Evolutionary conservation across 2,329 filamentous ascomycete species (phyloP).

Genomic region (Xylaria sp.): DNA sequence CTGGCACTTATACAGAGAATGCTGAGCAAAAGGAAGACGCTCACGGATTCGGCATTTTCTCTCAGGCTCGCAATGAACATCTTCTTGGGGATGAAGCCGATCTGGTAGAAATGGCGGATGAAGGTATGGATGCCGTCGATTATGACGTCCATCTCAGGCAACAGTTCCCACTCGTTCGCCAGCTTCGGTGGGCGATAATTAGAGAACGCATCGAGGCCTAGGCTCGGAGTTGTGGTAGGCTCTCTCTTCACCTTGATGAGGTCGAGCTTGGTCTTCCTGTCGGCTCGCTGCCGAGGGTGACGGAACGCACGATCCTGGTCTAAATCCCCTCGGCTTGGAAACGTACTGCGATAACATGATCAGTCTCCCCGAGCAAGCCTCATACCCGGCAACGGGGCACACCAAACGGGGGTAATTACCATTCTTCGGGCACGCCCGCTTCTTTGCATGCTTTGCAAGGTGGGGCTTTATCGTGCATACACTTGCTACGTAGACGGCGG

Average conservation of each 20-base stretch:
- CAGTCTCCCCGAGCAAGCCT: constrained; percentile 19
- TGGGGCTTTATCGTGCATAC: constrained; percentile 61
- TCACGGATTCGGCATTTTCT: constrained; percentile 60
- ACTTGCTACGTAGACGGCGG: constrained; percentile 67
- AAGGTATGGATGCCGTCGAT: constrained; percentile 65
- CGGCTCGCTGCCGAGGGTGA: constrained; percentile 63
- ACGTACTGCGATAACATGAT: constrained; percentile 54
- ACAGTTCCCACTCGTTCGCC: constrained; percentile 59
- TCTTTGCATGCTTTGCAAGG: constrained; percentile 65
- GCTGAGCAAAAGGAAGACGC: constrained; percentile 64
- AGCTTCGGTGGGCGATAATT: constrained; percentile 53
- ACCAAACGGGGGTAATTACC: constrained; percentile 52
- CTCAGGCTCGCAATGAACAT: constrained; percentile 61
- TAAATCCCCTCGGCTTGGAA: constrained; percentile 63
- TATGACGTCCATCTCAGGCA: constrained; percentile 62
- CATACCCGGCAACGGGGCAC: background rate
- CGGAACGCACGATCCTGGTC: constrained; percentile 67
- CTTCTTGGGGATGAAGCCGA: constrained; percentile 68
- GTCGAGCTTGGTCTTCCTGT: constrained; percentile 55
- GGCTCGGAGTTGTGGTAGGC: constrained; percentile 38
- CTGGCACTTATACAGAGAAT: constrained; percentile 68
- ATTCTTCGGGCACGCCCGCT: constrained; percentile 62
- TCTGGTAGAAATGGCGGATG: constrained; percentile 67
- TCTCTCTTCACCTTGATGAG: constrained; percentile 47
- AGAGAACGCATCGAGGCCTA: constrained; percentile 40